Percentiles rank a stretch among this genome's conserved stretches.
Evolutionary conservation across 2,329 filamentous ascomycete genomes (phyloP).

Genomic region (Neofusicoccum kwambonambiense): DNA sequence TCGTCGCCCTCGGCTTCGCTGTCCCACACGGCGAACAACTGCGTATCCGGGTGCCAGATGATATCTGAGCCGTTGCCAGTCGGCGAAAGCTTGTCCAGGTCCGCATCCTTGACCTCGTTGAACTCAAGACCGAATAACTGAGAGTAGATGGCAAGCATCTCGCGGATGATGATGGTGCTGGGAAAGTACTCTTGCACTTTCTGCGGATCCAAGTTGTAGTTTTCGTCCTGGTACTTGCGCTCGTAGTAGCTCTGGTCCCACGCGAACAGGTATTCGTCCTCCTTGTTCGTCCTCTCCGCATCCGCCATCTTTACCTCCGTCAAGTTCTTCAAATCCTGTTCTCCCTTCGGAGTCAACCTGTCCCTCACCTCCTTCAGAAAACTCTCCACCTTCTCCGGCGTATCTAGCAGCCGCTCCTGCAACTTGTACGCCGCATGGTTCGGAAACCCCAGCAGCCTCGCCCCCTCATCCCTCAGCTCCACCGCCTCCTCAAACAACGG

Average conservation of each 20-base stretch:
- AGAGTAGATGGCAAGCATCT: constrained; percentile 82
- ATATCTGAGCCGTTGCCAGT: constrained; percentile 69
- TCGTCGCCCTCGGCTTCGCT: constrained; percentile 66
- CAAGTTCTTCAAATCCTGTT: constrained; percentile 31
- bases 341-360: constrained; percentile 45
- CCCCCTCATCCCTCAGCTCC: constrained; percentile 51
- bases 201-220: constrained; percentile 75
- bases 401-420: constrained; percentile 56
- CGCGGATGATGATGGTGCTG: constrained; percentile 67
- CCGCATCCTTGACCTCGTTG: constrained; percentile 67
- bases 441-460: constrained; percentile 49
- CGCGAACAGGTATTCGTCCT: constrained; percentile 70
- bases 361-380: constrained; percentile 49
- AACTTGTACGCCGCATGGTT: constrained; percentile 54
- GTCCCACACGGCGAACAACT: constrained; percentile 80
- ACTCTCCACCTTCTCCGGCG: constrained; percentile 51
- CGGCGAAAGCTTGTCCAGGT: constrained; percentile 62
- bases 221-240: constrained; percentile 73
- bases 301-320: constrained; percentile 51
- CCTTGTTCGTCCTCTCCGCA: constrained; percentile 37
- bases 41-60: constrained; percentile 77
- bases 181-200: constrained; percentile 83
- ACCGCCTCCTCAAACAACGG: constrained; percentile 50
- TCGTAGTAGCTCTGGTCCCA: constrained; percentile 83
- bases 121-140: constrained; percentile 78